Conservation (phyloP, 495 filamentous ascomycete species). For the Xylaria venustula region DNA sequence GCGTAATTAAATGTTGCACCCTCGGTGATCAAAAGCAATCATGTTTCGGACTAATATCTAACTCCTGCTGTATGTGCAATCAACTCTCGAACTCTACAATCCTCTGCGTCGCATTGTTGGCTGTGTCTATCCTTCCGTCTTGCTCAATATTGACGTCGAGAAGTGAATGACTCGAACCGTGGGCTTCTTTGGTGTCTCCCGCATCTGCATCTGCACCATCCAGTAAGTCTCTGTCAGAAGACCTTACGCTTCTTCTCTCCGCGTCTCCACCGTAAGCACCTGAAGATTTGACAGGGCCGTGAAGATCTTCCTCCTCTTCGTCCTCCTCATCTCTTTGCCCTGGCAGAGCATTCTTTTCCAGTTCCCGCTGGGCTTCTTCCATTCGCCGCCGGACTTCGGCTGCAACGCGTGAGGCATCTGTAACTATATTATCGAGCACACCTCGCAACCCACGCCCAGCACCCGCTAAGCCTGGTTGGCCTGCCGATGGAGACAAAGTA, state of each 20-base stretch:
- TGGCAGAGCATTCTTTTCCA: conserved; percentile 71
- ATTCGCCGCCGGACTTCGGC: conserved; percentile 85
- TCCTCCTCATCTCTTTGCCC: conserved; percentile 68
- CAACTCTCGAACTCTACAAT: conserved; percentile 44
- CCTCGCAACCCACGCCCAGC: conserved; percentile 81
- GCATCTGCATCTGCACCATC: conserved; percentile 76
- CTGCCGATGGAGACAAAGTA: conserved; percentile 36
- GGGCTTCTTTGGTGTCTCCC: conserved; percentile 30
- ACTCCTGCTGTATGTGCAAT: conserved; percentile 22
- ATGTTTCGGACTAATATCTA: conserved; percentile 23
- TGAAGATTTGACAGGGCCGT: conserved; percentile 17
- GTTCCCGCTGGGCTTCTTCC: conserved; percentile 86
- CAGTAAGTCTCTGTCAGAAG: conserved; percentile 73
- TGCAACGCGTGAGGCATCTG: conserved; percentile 92
- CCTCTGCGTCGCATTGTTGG: conserved; percentile 33
- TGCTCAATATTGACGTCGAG: conserved; percentile 22
- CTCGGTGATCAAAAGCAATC: conserved; percentile 17
- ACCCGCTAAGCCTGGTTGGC: conserved; percentile 41
- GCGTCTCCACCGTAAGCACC: conserved; percentile 28
- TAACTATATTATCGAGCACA: conserved; percentile 94
- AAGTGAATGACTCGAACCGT: conserved; percentile 20
- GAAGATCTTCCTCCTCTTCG: conserved; percentile 70
- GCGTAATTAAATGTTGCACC: not conserved
- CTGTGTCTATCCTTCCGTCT: conserved; percentile 21
- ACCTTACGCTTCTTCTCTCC: conserved; percentile 63